Evolutionary conservation across 139 green algal species (phyloP), one percentile per base, ranked within the genome.

Genomic region (Chlamydomonas sp.): DNA sequence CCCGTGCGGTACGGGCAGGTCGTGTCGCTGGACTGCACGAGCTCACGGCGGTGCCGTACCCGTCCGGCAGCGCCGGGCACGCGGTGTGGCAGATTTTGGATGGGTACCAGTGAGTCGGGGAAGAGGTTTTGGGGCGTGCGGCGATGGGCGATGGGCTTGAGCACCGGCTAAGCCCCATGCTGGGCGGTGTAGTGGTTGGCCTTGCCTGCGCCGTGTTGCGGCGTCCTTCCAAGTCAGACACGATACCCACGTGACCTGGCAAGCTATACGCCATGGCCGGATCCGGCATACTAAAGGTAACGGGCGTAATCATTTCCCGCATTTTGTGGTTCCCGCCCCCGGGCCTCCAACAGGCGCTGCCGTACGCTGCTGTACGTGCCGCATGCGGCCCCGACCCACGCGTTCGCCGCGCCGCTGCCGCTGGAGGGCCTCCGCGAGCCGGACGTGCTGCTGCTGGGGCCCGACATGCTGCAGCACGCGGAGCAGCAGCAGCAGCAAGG

Each of bases 31-130:
- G 90, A 93, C 12, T 68, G 17, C 85, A 84, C 68, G 75, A 88
- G 72, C 83, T 93, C 18, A 77, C 58, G 3, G 90, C 90, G 58
- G 66, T 63, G 16, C 77, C 90, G 14, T 91, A 91, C 79, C 84
- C 90, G 7, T 73, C 73, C 1, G 90, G 90, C 57, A 87, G 82
- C 60, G 86, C 91, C 66, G 90, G 90, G 49, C 79, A 89, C 77
- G 86, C 86, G 12, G 78, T 88, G 74, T 93, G 90, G 90, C 83
- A 88, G 60, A 72, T 93, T 6, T 31, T 66, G 0, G 90, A 93
- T 60, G 87, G 84, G 4, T 63, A 57, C 8, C 59, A 78, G 89
- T 88, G 59, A 81, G 88, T 68, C 15, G 49, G 66, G 12, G 10
- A 71, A 10, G 10, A 71, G 66, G 31, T 49, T 49, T 49, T 49